phyloP scores from a whole-genome alignment of 1,284 basidiomycete species.

The Naganishia sp. region DNA sequence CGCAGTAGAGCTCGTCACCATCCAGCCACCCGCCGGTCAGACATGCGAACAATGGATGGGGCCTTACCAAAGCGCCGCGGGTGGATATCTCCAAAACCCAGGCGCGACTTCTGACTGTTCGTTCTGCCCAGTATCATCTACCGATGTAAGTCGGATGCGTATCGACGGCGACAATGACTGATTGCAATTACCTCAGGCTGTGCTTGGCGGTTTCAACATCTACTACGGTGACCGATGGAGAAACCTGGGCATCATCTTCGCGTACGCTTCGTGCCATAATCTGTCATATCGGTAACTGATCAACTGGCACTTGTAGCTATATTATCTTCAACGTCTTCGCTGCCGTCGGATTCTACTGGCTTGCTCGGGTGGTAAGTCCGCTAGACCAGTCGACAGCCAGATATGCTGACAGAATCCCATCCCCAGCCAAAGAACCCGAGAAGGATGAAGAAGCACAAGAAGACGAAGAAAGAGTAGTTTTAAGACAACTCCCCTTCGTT shows the following conservation, averaged over 20 bases:
- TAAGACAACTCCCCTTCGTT: too few species aligned
- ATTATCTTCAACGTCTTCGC: constrained; percentile 61
- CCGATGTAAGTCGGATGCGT: constrained; percentile 51
- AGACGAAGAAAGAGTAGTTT: constrained; percentile 11
- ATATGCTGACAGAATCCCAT: background rate
- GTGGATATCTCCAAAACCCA: constrained; percentile 50
- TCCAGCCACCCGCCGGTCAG: constrained; percentile 51
- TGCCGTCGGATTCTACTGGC: constrained; percentile 49
- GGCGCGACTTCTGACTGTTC: constrained; percentile 47
- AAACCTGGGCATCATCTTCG: constrained; percentile 65
- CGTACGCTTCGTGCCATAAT: background rate
- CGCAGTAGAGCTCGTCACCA: constrained; percentile 49
- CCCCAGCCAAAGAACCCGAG: constrained; percentile 16
- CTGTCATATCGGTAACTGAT: too few species aligned
- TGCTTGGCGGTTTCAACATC: constrained; percentile 63
- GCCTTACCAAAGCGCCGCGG: constrained; percentile 45
- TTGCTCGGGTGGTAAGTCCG: constrained; percentile 42
- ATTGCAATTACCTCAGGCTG: constrained; percentile 43
- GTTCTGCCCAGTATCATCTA: constrained; percentile 56
- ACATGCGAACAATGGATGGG: constrained; percentile 54
- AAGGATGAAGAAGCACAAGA: constrained; percentile 23
- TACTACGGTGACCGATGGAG: constrained; percentile 57
- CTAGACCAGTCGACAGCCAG: too few species aligned
- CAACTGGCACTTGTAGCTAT: constrained; percentile 50
- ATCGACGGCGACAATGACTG: background rate